Evolutionary conservation across 371 early-diverging fungal species (phyloP).

Genomic region (Gilbertella persicaria): DNA sequence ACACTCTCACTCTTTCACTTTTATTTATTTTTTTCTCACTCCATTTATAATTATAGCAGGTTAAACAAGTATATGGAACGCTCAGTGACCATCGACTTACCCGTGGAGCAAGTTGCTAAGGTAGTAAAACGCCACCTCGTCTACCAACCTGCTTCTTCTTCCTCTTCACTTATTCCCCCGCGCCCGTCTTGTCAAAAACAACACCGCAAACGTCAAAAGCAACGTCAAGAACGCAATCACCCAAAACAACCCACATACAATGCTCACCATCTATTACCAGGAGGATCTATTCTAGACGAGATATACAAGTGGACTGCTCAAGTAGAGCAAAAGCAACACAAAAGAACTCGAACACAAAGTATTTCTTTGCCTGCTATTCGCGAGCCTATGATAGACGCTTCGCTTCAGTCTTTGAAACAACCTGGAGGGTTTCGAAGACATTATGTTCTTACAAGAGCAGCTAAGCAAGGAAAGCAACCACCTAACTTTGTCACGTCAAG

Average conservation of each 20-base stretch:
- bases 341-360: conserved; percentile 54
- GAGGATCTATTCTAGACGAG: conserved; percentile 83
- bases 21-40: no score
- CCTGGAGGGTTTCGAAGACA: conserved; percentile 93
- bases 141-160: conserved; percentile 45
- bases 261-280: conserved; percentile 53
- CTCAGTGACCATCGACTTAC: conserved; percentile 55
- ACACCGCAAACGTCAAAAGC: conserved; percentile 31
- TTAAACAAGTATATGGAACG: conserved; percentile 33
- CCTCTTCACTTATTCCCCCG: conserved; percentile 26
- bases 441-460: conserved; percentile 76
- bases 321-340: conserved; percentile 61
- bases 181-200: conserved; percentile 28
- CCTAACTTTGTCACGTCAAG: conserved; percentile 79
- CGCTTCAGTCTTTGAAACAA: conserved; percentile 50
- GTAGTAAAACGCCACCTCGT: conserved; percentile 75
- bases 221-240: conserved; percentile 29
- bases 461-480: conserved; percentile 63
- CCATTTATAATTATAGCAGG: not conserved
- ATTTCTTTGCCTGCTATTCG: conserved; percentile 54
- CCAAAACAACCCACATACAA: conserved; percentile 29
- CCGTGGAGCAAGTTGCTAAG: conserved; percentile 71
- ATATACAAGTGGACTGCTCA: conserved; percentile 93
- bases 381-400: conserved; percentile 37
- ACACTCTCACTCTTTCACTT: no score